Base-by-base conservation (phyloP, 305 asterid genomes). In the Solanum chacoense region DNA sequence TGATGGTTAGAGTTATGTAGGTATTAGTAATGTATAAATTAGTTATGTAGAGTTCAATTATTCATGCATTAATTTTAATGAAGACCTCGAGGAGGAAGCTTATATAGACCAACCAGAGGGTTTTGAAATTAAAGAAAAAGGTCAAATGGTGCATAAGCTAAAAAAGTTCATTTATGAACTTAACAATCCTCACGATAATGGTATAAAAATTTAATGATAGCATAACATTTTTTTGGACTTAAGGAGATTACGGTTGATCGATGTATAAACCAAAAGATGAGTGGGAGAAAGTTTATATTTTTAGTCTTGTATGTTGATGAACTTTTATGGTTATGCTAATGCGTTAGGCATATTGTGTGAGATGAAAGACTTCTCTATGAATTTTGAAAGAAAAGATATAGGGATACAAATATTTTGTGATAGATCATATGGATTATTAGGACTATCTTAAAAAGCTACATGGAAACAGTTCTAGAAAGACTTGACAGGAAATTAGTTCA, bases 341-440 rank as follows among this genome's bases (percentile, higher is more conserved):
- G 22, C 0, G 1, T 14, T 14, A 5, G 63, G 8, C 63, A 45
- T 14, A 45, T 45, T 45, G 8, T 0, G 22, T 45, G 63, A 14
- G 63, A 45, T 45, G 63, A 14, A 45, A 14, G 22, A 14, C 63
- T 45, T 45, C 22, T 14, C 63, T 0, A 14, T 45, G 22, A 14
- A 45, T 45, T 45, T 14, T 45, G 22, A 14, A 45, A 45, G 0
- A 14, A 14, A 2, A 2, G 22, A 45, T 45, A 45, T 1, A 14
- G 63, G 0, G 8, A 45, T 45, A 45, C 63, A 45, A 45, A 14
- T 45, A 45, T 14, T 45, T 45, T 45, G 22, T 14, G 22, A 45
- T 5, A 42, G 18, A 12, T 42, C 18, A 42, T 42, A 42, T 42
- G 55, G 18, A 42, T 12, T 42, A 42, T 42, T 42, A 42, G 55